phyloP scores from a whole-genome alignment of 2,329 filamentous ascomycete genomes.

The Fusarium sp. region DNA sequence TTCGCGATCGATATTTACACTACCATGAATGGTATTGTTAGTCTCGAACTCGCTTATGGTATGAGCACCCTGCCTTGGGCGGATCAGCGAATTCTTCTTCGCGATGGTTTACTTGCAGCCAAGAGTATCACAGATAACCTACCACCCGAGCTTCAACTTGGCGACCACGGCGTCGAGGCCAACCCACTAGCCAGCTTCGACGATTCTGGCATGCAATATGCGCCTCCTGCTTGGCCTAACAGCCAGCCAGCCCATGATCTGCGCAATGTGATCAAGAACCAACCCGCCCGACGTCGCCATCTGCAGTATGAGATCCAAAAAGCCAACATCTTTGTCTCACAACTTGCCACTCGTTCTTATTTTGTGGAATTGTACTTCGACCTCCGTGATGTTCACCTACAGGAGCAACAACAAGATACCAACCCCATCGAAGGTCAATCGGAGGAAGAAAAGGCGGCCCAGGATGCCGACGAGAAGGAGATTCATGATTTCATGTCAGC shows the following conservation, averaged over 20 bases:
- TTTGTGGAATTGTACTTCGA: slow-evolving; percentile 89
- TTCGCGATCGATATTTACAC: slow-evolving; percentile 80
- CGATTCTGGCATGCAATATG: slow-evolving; percentile 62
- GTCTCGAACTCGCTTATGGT: slow-evolving; percentile 85
- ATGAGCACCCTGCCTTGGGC: slow-evolving; percentile 81
- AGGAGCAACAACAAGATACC: slow-evolving; percentile 55
- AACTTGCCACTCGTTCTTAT: slow-evolving; percentile 83
- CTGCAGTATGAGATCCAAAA: slow-evolving; percentile 91
- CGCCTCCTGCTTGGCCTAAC: slow-evolving; percentile 61
- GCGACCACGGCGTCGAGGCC: slow-evolving; percentile 53
- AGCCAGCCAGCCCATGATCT: slow-evolving; percentile 62
- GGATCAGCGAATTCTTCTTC: slow-evolving; percentile 78
- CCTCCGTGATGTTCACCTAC: slow-evolving; percentile 73
- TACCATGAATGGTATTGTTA: slow-evolving; percentile 81
- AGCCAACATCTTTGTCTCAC: slow-evolving; percentile 86
- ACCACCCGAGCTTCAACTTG: slow-evolving; percentile 74
- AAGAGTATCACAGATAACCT: slow-evolving; percentile 75
- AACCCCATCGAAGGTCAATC: slow-evolving; percentile 51
- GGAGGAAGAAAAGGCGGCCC: slow-evolving; percentile 52
- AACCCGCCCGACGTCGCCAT: slow-evolving; percentile 63
- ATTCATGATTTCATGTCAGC: slow-evolving; percentile 74
- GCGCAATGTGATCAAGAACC: slow-evolving; percentile 60
- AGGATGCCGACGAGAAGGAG: slow-evolving; percentile 57
- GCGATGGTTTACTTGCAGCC: slow-evolving; percentile 75
- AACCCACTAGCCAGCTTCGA: slow-evolving; percentile 56